Evolutionary conservation across 495 filamentous ascomycete genomes (phyloP), one percentile per base, ranked within the genome.

Genomic region (Cairneyella variabilis): DNA sequence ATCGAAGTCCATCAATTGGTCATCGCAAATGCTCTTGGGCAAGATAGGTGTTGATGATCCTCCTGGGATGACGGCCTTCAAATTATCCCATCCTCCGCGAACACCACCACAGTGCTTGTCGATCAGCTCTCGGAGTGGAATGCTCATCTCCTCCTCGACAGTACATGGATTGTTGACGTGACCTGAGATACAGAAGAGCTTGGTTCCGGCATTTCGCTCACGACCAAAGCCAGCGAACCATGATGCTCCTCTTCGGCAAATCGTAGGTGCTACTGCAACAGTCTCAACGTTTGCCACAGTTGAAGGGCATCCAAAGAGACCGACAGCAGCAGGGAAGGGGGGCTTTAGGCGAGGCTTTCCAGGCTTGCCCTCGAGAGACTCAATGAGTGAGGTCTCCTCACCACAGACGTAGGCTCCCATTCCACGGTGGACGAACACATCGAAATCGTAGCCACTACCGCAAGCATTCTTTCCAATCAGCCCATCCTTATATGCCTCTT

Each of bases 231-330:
- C 74, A 46, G 85, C 86, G 71, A 98, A 98, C 93, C 93, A 98
- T 71, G 62, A 87, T 43, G 83, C 85, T 57, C 93, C 93, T 64
- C 93, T 84, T 56, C 93, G 87, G 75, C 90, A 89, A 67, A 98
- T 98, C 34, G 93, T 97, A 5, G 93, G 93, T 26, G 90, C 89
- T 10, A 98, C 93, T 47, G 93, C 90, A 53, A 98, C 69, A 32
- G 93, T 98, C 76, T 98, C 93, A 64, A 98, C 93, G 66, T 98
- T 98, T 64, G 93, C 90, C 51, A 98, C 93, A 30, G 93, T 98
- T 47, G 89, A 92, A 40, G 93, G 93, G 77, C 93, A 98, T 61
- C 93, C 93, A 70, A 97, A 98, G 16, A 98, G 79, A 73, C 93
- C 93, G 55, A 98, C 93, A 27, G 93, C 85, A 56, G 93, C 93